phyloP scores from a whole-genome alignment of 1,139 yeast species.

The Nakaseomyces uthaithaninus region DNA sequence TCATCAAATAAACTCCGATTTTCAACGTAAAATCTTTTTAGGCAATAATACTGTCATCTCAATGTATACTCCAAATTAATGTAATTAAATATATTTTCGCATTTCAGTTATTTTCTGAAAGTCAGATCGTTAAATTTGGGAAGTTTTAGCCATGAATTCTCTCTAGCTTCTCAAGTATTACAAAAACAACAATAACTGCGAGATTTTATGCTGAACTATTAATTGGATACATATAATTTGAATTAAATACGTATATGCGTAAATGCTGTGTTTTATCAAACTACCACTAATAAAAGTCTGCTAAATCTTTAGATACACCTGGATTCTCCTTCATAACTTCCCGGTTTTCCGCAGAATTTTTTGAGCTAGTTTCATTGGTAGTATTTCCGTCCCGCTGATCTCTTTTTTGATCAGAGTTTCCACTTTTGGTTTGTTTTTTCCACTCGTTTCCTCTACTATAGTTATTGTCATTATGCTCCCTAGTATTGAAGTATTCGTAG shows the following conservation, averaged over 20 bases:
- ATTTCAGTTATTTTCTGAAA: constrained; percentile 4
- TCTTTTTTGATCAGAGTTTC: background rate
- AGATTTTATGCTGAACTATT: background rate
- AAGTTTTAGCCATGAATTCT: too few species aligned
- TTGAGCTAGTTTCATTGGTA: too few species aligned
- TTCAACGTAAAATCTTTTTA: background rate
- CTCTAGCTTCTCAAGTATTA: too few species aligned
- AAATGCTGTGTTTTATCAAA: background rate
- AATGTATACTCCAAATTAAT: constrained; percentile 9
- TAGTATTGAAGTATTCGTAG: background rate
- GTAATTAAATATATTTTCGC: constrained; percentile 7
- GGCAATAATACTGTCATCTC: constrained; percentile 2
- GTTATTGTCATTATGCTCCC: background rate
- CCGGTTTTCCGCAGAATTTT: too few species aligned
- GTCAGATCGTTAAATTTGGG: background rate
- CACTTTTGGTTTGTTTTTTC: background rate
- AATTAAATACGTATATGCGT: background rate
- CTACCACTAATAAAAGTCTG: constrained; percentile 2
- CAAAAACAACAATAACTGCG: too few species aligned
- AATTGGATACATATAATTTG: background rate
- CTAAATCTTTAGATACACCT: background rate
- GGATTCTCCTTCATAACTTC: too few species aligned
- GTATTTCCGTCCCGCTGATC: too few species aligned
- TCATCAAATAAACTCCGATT: background rate
- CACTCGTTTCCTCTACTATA: background rate